Percentiles rank a stretch among this genome's conserved stretches.
Conservation (phyloP, 352 stramenopile species). For the Blastocystis sp. region DNA sequence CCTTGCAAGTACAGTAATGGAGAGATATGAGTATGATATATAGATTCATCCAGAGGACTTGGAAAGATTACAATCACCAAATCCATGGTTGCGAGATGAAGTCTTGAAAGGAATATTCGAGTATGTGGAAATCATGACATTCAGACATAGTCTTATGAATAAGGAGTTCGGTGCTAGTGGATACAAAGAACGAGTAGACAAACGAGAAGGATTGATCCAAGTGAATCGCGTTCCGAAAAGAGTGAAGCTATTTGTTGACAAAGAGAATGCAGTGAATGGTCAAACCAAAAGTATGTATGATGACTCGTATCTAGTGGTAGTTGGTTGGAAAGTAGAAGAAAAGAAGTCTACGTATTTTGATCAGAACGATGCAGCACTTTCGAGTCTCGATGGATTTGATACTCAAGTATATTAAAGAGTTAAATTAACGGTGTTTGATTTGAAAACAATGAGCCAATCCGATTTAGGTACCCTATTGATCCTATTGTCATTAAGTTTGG, state of each 20-base stretch:
- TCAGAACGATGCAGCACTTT: not conserved
- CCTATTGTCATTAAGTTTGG: too few species aligned
- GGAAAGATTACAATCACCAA: not conserved
- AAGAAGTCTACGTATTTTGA: not conserved
- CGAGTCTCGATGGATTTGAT: not conserved
- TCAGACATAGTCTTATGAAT: not conserved
- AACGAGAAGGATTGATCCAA: not conserved
- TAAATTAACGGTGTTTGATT: not conserved
- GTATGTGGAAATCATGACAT: not conserved
- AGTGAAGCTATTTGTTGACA: not conserved
- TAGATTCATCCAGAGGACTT: conserved; percentile 32
- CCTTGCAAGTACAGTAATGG: not conserved
- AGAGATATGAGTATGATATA: not conserved
- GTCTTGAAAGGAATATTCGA: not conserved
- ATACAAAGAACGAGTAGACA: not conserved
- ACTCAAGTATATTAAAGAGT: not conserved
- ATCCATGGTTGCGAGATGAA: conserved; percentile 27
- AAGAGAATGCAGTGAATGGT: not conserved
- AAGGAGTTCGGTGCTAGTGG: not conserved
- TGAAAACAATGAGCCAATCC: too few species aligned
- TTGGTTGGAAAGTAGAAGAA: not conserved
- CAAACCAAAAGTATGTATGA: conserved; percentile 29
- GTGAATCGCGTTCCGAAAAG: conserved; percentile 28
- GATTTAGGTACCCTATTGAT: too few species aligned
- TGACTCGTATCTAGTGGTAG: not conserved